Evolutionary conservation across 306 rosid genomes (phyloP), one percentile per base, ranked within the genome.

Genomic region (Cyamopsis tetragonoloba): DNA sequence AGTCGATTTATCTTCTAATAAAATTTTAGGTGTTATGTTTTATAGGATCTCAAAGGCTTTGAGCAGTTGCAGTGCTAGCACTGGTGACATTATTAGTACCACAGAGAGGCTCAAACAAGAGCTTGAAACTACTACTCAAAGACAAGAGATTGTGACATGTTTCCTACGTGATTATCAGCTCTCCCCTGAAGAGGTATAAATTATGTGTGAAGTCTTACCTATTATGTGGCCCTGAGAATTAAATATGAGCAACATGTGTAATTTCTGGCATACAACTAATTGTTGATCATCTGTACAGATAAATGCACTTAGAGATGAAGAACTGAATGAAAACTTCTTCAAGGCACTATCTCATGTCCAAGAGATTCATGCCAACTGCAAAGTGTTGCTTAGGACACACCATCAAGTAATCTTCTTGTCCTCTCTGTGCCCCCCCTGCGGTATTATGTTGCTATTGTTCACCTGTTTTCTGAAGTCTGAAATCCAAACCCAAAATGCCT

Each of bases 121-220:
- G 70, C 95, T 79, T 69, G 84, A 72, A 76, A 75, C 83, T 51
- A 89, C 95, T 38, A 84, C 88, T 3, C 96, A 92, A 79, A 80
- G 96, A 74, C 98, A 87, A 81, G 91, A 88, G 82, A 89, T 93
- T 46, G 97, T 78, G 48, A 71, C 87, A 7, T 87, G 91, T 80
- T 89, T 93, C 88, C 87, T 93, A 64, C 98, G 96, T 3, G 95
- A 89, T 75, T 93, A 89, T 73, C 98, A 89, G 82, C 92, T 92
- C 74, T 89, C 98, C 14, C 80, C 73, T 10, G 91, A 87, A 65
- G 98, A 93, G 95, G 89, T 88, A 56, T 57, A 51, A 51, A 50
- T 62, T 73, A 17, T 68, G 44, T 57, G 53, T 68, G 15, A 58
- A 56, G 14, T 63, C 30, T 77, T 62, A 27, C 54, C 39, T 44